phyloP scores from a whole-genome alignment of 768 basidiomycete species.

The Butyriboletus loyo region DNA sequence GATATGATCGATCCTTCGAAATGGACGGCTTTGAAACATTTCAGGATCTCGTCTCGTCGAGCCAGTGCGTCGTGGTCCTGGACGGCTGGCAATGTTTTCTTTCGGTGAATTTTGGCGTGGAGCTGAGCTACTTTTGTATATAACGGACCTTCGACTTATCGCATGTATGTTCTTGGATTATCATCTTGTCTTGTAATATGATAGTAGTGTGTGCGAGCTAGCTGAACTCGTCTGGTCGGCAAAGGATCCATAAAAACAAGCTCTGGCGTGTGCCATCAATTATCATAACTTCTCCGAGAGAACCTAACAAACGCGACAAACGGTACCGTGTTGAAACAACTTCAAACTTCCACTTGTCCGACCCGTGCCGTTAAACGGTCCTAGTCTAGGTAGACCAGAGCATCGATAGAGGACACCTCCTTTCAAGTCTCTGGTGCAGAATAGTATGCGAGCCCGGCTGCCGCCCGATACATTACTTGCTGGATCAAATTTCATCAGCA shows the following conservation, averaged over 20 bases:
- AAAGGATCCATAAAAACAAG: too few relatives aligned
- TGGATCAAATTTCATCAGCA: neutral
- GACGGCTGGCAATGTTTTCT: constrained; percentile 6
- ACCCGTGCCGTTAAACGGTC: too few relatives aligned
- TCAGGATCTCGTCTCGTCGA: constrained; percentile 12
- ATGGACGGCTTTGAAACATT: constrained; percentile 14
- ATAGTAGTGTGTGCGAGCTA: too few relatives aligned
- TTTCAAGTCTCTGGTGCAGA: neutral
- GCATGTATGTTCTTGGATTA: neutral
- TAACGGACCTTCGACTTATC: neutral
- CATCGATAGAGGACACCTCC: neutral
- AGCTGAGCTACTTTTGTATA: neutral
- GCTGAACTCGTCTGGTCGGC: too few relatives aligned
- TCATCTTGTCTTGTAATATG: neutral
- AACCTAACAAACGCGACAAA: too few relatives aligned
- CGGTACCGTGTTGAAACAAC: too few relatives aligned
- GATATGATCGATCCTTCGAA: constrained; percentile 21
- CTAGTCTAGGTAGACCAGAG: neutral
- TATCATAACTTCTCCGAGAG: too few relatives aligned
- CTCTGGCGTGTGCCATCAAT: too few relatives aligned
- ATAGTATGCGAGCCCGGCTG: neutral
- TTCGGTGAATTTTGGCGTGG: neutral
- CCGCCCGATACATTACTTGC: too few relatives aligned
- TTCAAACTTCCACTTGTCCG: neutral
- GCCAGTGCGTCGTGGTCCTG: constrained; percentile 14